phyloP scores from a whole-genome alignment of 2,329 filamentous ascomycete genomes.

The Teratosphaeria zuluensis region DNA sequence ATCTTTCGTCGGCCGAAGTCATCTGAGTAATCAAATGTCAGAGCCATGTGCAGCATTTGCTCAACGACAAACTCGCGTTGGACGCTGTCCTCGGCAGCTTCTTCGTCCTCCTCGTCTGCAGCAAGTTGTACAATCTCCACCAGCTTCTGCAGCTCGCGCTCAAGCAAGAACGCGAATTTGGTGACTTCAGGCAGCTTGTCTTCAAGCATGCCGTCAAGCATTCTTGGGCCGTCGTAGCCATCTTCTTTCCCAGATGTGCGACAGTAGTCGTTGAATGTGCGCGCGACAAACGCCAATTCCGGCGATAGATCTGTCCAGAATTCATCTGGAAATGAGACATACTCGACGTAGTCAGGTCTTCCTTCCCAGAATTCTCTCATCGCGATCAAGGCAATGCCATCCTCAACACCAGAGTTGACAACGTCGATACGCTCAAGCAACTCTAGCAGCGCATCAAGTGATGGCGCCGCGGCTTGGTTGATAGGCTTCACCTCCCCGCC shows the following conservation, averaged over 20 bases:
- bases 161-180: constrained; percentile 75
- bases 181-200: constrained; percentile 95
- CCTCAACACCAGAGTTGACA: constrained; percentile 78
- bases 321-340: constrained; percentile 55
- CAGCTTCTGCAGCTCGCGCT: constrained; percentile 65
- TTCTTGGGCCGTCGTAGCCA: constrained; percentile 51
- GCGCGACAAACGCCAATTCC: constrained; percentile 79
- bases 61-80: constrained; percentile 95
- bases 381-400: constrained; percentile 81
- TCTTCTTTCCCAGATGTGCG: constrained; percentile 48
- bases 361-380: constrained; percentile 97
- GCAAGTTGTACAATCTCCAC: constrained; percentile 54
- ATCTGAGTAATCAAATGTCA: constrained; percentile 93
- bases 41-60: constrained; percentile 83
- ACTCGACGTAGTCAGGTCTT: constrained; percentile 69
- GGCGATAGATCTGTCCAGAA: constrained; percentile 77
- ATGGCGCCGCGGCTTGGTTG: constrained; percentile 49
- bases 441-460: constrained; percentile 75
- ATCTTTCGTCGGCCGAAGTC: constrained; percentile 92
- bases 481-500: constrained; percentile 41
- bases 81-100: constrained; percentile 66
- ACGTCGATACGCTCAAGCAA: constrained; percentile 90
- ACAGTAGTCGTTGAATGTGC: constrained; percentile 93
- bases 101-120: constrained; percentile 43
- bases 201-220: constrained; percentile 66